These are phyloP conservation scores for Hsuehochloa calcarea DNA, from an alignment of 176 grass and related monocot species.

Conservation along the genomic window DNA sequence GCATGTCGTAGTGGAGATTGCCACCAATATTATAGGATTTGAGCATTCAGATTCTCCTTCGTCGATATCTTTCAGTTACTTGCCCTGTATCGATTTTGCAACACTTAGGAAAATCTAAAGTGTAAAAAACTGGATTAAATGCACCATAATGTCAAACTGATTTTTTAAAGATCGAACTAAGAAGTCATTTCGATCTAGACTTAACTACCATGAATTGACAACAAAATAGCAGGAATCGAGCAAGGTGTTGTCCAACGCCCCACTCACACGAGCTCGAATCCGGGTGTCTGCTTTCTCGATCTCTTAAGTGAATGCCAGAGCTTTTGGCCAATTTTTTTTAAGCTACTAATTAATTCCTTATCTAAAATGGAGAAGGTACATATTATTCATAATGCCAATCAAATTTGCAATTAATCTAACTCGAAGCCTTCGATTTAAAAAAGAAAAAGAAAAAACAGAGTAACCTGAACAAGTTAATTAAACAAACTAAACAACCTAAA, in stretches of 20 bases:
- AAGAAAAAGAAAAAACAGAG: background rate
- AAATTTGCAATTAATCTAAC: slow-evolving; percentile 20
- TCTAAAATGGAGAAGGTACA: slow-evolving; percentile 1
- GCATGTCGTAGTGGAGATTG: background rate
- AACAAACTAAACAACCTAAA: background rate
- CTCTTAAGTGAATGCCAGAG: too few species aligned
- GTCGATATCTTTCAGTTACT: background rate
- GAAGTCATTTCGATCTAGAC: background rate
- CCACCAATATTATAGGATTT: background rate
- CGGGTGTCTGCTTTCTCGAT: too few species aligned
- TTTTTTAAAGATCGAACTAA: background rate
- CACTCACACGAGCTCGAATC: too few species aligned
- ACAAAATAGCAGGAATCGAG: too few species aligned
- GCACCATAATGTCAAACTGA: background rate
- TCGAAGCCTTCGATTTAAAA: background rate
- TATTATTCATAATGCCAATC: background rate
- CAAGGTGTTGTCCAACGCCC: too few species aligned
- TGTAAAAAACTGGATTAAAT: background rate
- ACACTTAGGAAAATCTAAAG: background rate
- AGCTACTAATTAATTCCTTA: background rate
- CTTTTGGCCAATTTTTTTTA: too few species aligned
- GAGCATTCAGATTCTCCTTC: background rate
- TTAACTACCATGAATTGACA: background rate
- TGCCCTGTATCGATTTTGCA: background rate
- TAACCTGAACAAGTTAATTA: background rate